phyloP scores from a whole-genome alignment of 495 filamentous ascomycete genomes.

The Cairneyella variabilis region DNA sequence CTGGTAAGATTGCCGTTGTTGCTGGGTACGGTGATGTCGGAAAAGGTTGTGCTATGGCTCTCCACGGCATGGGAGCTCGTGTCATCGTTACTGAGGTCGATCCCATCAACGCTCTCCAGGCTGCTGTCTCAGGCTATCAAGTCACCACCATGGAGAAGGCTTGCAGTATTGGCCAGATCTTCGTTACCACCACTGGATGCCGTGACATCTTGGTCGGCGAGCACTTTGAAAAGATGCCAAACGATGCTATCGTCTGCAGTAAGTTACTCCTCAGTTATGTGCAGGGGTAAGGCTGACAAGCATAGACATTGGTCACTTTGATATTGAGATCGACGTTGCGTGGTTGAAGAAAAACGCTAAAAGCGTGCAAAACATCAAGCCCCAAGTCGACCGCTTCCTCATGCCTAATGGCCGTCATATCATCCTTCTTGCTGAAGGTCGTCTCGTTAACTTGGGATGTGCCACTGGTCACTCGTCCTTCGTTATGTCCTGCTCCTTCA shows the following conservation, averaged over 20 bases:
- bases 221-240: slow-evolving; percentile 97
- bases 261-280: slow-evolving; percentile 37
- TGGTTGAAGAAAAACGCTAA: slow-evolving; percentile 95
- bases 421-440: slow-evolving; percentile 96
- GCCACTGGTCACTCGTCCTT: slow-evolving; percentile 99
- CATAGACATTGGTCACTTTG: slow-evolving; percentile 97
- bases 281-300: slow-evolving; percentile 9
- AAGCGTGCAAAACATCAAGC: slow-evolving; percentile 97
- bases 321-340: slow-evolving; percentile 99
- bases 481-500: slow-evolving; percentile 99
- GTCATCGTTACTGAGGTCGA: slow-evolving; percentile 97
- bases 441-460: slow-evolving; percentile 98
- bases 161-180: slow-evolving; percentile 81
- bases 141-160: slow-evolving; percentile 98
- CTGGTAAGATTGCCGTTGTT: slow-evolving; percentile 95
- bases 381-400: slow-evolving; percentile 95
- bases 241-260: slow-evolving; percentile 99
- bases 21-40: slow-evolving; percentile 98
- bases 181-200: slow-evolving; percentile 99
- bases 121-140: slow-evolving; percentile 94
- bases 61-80: slow-evolving; percentile 94
- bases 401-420: slow-evolving; percentile 94
- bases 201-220: slow-evolving; percentile 87
- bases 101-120: slow-evolving; percentile 99
- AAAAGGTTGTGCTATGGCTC: slow-evolving; percentile 95